These are phyloP conservation scores for Plasmopara viticola DNA, from an alignment of 352 stramenopile species.

Conservation along the genomic window DNA sequence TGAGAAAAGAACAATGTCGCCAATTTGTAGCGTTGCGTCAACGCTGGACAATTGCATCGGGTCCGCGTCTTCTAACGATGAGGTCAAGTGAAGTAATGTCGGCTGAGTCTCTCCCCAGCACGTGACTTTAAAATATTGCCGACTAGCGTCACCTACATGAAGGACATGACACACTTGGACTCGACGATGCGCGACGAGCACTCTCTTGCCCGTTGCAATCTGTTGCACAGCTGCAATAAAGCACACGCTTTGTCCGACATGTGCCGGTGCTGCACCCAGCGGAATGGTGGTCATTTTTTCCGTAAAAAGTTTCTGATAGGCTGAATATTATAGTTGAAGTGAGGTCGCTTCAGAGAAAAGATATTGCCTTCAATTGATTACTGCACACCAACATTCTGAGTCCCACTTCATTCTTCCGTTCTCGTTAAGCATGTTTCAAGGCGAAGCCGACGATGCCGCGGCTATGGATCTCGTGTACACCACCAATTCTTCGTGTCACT, in stretches of 20 bases:
- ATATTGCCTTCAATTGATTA: slow-evolving; percentile 17
- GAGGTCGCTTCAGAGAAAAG: slow-evolving; percentile 8
- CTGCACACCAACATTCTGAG: slow-evolving; percentile 10
- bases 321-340: slow-evolving; percentile 20
- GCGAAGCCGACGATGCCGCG: not conserved
- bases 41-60: slow-evolving; percentile 18
- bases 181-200: slow-evolving; percentile 24
- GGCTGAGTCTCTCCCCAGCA: slow-evolving; percentile 46
- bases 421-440: slow-evolving; percentile 14
- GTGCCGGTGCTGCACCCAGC: slow-evolving; percentile 15
- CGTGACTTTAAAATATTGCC: slow-evolving; percentile 47
- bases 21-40: slow-evolving; percentile 32
- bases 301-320: not conserved
- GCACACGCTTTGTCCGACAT: slow-evolving; percentile 26
- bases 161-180: slow-evolving; percentile 39
- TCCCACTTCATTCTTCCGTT: slow-evolving; percentile 19
- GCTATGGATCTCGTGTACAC: slow-evolving; percentile 34
- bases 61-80: slow-evolving; percentile 14
- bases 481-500: slow-evolving; percentile 16
- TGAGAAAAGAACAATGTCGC: slow-evolving; percentile 57
- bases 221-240: slow-evolving; percentile 53
- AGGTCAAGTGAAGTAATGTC: slow-evolving; percentile 18
- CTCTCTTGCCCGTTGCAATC: slow-evolving; percentile 25
- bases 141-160: slow-evolving; percentile 37
- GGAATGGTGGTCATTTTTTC: slow-evolving; percentile 15